Base-by-base conservation (phyloP, 2,329 filamentous ascomycete species). In the Sporothrix brunneoviolacea region DNA sequence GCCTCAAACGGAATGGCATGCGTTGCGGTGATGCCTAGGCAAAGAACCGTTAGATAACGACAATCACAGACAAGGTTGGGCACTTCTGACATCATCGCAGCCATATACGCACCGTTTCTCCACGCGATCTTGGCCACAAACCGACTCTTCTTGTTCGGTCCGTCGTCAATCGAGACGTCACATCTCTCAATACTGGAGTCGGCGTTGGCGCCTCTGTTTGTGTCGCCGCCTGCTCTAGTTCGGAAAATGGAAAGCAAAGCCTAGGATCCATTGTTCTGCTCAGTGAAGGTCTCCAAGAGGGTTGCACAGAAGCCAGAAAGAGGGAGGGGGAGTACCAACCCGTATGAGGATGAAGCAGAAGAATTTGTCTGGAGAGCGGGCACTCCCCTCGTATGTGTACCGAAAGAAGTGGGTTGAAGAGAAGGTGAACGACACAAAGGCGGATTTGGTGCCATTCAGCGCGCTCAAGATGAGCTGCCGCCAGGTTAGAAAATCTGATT, bases 391-490 rank as follows among this genome's bases (percentile, higher is more conserved):
- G 59, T 82, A 91, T 47, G 79, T 75, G 66, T 90, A 91, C 32
- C 76, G 77, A 7, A 82, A 90, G 70, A 91, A 91, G 35, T 79
- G 76, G 57, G 71, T 77, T 36, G 79, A 76, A 38, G 83, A 73
- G 48, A 91, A 80, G 8, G 77, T 77, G 60, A 89, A 83, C 52
- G 83, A 84, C 22, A 84, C 82, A 64, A 91, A 91, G 16, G 85
- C 86, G 4, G 87, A 88, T 62, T 88, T 88, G 50, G 86, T 88
- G n/a, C 79, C 78, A 64, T 91, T 91, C 56, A 91, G 71, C 13
- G 86, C 82, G 13, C 85, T 88, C 49, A 91, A 72, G 4, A 83
- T 74, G 56, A 91, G 76, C 86, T 88, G 40, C 43, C 8, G 8
- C 7, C 8, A 9, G 19, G 42, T 53, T 21, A 53, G 42, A 10